These are phyloP conservation scores for Lecanosticta acicola DNA, from an alignment of 2,329 filamentous ascomycete genomes.

Conservation along the genomic window DNA sequence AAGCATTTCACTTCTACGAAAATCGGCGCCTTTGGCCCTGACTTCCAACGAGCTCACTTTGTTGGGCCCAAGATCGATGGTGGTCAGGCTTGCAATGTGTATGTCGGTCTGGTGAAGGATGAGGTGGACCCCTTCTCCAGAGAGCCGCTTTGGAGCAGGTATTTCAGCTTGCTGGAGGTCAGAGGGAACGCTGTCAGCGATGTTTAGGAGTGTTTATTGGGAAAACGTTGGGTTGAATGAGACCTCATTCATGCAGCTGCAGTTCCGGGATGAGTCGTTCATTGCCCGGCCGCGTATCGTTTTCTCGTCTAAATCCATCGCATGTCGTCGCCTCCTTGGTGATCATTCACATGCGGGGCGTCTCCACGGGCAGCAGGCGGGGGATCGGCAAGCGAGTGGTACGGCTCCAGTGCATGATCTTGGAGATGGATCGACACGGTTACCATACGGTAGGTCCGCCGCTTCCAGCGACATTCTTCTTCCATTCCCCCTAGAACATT, in stretches of 20 bases:
- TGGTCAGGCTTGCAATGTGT: slow-evolving; percentile 16
- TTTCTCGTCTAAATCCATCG: no score
- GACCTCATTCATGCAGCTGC: no score
- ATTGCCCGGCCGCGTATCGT: no score
- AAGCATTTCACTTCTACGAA: slow-evolving; percentile 19
- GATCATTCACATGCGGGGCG: not conserved
- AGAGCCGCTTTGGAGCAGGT: slow-evolving; percentile 13
- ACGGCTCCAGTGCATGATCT: not conserved
- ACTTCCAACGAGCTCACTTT: slow-evolving; percentile 17
- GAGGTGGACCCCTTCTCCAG: slow-evolving; percentile 14
- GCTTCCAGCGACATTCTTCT: not conserved
- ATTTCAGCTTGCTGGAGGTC: slow-evolving; percentile 12
- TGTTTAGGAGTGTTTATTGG: not conserved
- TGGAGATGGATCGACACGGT: no score
- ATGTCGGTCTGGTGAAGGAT: slow-evolving; percentile 12
- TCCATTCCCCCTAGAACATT: not conserved
- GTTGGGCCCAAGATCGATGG: slow-evolving; percentile 17
- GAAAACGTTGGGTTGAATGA: no score
- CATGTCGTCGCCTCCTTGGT: no score
- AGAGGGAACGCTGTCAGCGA: not conserved
- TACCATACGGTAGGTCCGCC: no score
- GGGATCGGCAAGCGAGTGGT: not conserved
- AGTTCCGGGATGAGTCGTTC: no score
- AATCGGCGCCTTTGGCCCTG: slow-evolving; percentile 14
- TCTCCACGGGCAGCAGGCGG: no score